Evolutionary conservation across 2,329 filamentous ascomycete species (phyloP), one percentile per base, ranked within the genome.

Genomic region (Dothistroma septosporum): DNA sequence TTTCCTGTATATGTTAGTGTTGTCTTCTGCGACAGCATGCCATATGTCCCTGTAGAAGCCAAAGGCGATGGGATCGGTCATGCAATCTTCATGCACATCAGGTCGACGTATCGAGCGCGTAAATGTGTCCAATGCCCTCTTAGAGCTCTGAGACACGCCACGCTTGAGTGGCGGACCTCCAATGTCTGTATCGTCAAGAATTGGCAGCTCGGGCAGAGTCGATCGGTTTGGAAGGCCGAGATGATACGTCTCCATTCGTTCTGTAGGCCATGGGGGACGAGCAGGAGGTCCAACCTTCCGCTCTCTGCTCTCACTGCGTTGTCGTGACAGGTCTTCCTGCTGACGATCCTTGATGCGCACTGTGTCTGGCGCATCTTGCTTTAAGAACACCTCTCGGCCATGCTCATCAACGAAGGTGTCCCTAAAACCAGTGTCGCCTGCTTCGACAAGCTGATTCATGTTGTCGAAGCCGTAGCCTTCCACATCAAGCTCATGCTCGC

Each of bases 1-100:
- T 63, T 89, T 86, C 33, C 94, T 89, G 78, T 90, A 99, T 53
- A 99, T 84, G 73, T 92, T 93, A 2, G 94, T 99, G 74, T 99
- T 99, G 79, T 97, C 97, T 64, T 89, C 87, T 0, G 94, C 94
- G 57, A 92, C 87, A 19, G 86, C 83, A 66, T 88, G 87, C 95
- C 95, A 99, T 1, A 91, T 87, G 64, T 96, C 90, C 50, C 94
- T 85, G 73, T 91, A 90, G 76, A 99, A 99, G 1, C 83, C 79
- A 57, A 91, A 83, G 60, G 88, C 87, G 46, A 99, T 77, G 0
- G 95, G 94, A 75, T 99, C 94, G 16, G 83, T 85, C 92, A 99
- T 99, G 76, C 93, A 97, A 73, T 97, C 90, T 68, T 92, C 90
- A 64, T 91, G 86, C 28, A 99, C 84, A 35, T 84, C 79, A 0